Evolutionary conservation across 495 filamentous ascomycete genomes (phyloP), one percentile per base, ranked within the genome.

Genomic region (Talaromyces trachyspermus): DNA sequence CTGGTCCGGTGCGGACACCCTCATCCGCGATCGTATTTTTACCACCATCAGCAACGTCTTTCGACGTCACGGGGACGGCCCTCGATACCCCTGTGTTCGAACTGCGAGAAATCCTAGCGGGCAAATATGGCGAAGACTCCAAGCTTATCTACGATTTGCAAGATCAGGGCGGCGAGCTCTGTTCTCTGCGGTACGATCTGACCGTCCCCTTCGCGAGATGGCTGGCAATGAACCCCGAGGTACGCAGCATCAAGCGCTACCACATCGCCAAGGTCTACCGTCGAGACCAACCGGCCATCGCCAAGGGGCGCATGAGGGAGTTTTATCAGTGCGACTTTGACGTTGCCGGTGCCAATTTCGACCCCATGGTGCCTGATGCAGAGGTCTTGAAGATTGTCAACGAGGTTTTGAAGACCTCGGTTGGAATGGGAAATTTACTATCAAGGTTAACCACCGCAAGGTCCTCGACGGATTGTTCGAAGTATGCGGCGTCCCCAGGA

Each of bases 271-370:
- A 92, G 65, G 88, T 94, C 27, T 91, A 89, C 69, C 75, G 86
- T 49, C 65, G 86, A 58, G 86, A 89, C 64, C 84, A 88, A 62
- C 84, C 84, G 1, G 85, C 85, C 45, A 86, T 92, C 72, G 83
- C 79, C 43, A 89, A 89, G 61, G 92, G 92, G 42, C 78, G 88
- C 5, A 91, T 96, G 85, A 78, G 92, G 49, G 91, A 98, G 65
- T 95, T 98, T 66, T 95, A 94, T 65, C 91, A 97, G 71, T 95
- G 90, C 66, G 91, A 97, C 66, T 95, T 96, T 60, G 91, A 97
- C 63, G 89, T 96, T 68, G 91, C 91, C 19, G 91, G 90, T 50
- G 64, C 70, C 25, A 40, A 49, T 12, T 94, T 88, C 63, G 91
- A 96, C 57, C 62, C 85, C n/a, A 96, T 97, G 91, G 72, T 96